Evolutionary conservation across 2,329 filamentous ascomycete species (phyloP).

Genomic region (Diaporthe helianthi): DNA sequence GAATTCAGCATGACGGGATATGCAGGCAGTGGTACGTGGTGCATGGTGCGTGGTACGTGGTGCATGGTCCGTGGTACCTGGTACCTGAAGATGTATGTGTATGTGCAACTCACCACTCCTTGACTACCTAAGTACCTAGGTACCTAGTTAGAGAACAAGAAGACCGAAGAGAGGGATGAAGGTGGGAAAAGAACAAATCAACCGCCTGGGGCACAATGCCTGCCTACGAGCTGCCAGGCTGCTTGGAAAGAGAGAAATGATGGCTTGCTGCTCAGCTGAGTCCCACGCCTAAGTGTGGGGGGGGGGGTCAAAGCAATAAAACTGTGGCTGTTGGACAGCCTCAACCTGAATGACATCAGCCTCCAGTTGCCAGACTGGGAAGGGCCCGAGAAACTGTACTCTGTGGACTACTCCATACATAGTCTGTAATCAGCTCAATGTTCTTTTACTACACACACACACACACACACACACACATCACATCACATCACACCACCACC

Average conservation of each 20-base stretch:
- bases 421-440: no score
- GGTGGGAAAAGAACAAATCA: background rate
- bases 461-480: slow-evolving; percentile 19
- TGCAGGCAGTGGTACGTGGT: background rate
- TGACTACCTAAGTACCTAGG: no score
- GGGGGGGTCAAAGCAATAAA: slow-evolving; percentile 20
- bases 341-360: slow-evolving; percentile 24
- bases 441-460: slow-evolving; percentile 5
- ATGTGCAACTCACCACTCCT: background rate
- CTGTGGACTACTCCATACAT: no score
- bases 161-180: background rate
- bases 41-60: background rate
- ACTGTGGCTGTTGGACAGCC: slow-evolving; percentile 15
- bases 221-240: slow-evolving; percentile 1
- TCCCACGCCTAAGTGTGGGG: slow-evolving; percentile 19
- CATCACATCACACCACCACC: slow-evolving; percentile 17
- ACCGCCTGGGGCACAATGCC: background rate
- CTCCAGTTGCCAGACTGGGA: slow-evolving; percentile 13
- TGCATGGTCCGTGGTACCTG: no score
- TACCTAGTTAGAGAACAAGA: no score
- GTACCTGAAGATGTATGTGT: no score
- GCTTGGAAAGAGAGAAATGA: slow-evolving; percentile 9
- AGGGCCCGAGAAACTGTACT: slow-evolving; percentile 12
- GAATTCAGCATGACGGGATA: background rate
- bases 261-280: slow-evolving; percentile 23